Conservation (phyloP, 139 green algal species). For the Haematococcus lacustris region DNA sequence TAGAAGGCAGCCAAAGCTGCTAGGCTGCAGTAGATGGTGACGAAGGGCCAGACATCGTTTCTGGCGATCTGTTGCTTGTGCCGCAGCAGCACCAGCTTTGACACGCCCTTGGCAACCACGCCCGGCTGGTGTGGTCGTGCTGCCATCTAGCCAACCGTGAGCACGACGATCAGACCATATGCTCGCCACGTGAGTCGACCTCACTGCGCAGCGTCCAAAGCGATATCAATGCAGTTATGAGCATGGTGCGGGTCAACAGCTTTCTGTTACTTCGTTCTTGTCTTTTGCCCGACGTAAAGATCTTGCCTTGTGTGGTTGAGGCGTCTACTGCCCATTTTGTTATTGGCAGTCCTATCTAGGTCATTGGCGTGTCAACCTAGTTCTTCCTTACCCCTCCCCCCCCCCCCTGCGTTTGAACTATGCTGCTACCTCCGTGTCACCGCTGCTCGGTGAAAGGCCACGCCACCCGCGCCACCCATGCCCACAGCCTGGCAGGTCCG, state of each 20-base stretch:
- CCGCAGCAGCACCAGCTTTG: slow-evolving; percentile 13
- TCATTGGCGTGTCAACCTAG: too few relatives aligned
- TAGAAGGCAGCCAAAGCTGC: slow-evolving; percentile 2
- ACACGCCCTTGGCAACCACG: slow-evolving; percentile 31
- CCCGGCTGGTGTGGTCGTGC: slow-evolving; percentile 1
- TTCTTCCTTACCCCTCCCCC: too few relatives aligned
- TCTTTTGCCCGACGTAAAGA: too few relatives aligned
- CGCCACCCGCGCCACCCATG: too few relatives aligned
- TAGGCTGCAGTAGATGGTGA: slow-evolving; percentile 22
- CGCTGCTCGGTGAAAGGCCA: too few relatives aligned
- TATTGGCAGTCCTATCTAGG: too few relatives aligned
- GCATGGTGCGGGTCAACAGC: background rate
- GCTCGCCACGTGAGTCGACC: background rate
- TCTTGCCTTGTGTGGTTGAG: too few relatives aligned
- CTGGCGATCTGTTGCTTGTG: background rate
- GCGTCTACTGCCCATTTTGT: too few relatives aligned
- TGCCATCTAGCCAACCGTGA: background rate
- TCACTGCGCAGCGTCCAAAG: background rate
- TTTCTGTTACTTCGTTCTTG: too few relatives aligned
- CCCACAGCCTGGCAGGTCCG: too few relatives aligned
- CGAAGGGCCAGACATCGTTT: slow-evolving; percentile 34
- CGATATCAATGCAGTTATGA: background rate
- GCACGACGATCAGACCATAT: background rate
- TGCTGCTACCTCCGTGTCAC: too few relatives aligned
- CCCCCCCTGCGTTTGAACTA: too few relatives aligned